phyloP scores from a whole-genome alignment of 208 protist species.

The Porcisia hertigi region DNA sequence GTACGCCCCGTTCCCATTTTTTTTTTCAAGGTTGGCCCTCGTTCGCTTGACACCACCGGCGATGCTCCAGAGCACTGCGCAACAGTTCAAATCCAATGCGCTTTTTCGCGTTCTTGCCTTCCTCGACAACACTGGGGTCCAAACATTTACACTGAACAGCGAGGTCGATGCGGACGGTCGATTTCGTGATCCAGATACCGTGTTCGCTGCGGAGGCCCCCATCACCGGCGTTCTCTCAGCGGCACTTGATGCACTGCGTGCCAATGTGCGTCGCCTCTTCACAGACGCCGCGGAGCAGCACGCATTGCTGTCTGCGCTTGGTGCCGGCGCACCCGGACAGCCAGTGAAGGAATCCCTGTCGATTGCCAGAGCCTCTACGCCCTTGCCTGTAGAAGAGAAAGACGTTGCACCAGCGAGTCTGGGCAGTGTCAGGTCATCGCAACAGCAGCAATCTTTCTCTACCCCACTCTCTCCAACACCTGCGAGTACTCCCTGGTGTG shows the following conservation, averaged over 20 bases:
- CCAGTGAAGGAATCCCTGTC: constrained; percentile 2
- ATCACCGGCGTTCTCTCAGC: constrained; percentile 49
- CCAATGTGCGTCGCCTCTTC: constrained; percentile 59
- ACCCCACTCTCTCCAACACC: constrained; percentile 4
- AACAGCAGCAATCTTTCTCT: not conserved
- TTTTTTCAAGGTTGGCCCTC: not conserved
- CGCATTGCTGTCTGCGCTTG: constrained; percentile 43
- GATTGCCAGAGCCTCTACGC: not conserved
- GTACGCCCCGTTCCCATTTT: not conserved
- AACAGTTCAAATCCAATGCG: constrained; percentile 50
- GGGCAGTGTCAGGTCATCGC: not conserved
- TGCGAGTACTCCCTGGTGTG: constrained; percentile 27
- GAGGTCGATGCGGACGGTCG: constrained; percentile 36
- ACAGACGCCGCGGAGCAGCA: constrained; percentile 36
- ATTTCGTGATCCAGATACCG: constrained; percentile 38
- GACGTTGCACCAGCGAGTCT: not conserved
- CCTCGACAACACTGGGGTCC: constrained; percentile 76
- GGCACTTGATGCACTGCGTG: constrained; percentile 45
- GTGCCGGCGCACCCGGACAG: constrained; percentile 12
- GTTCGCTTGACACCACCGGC: not conserved
- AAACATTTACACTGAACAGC: constrained; percentile 54
- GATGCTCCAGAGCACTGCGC: constrained; percentile 17
- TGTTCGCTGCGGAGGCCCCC: constrained; percentile 41
- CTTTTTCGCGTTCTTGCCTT: constrained; percentile 84
- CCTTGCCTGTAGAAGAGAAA: not conserved